Evolutionary conservation across 2,329 filamentous ascomycete species (phyloP), one percentile per base, ranked within the genome.

Genomic region (Diaporthe sp.): DNA sequence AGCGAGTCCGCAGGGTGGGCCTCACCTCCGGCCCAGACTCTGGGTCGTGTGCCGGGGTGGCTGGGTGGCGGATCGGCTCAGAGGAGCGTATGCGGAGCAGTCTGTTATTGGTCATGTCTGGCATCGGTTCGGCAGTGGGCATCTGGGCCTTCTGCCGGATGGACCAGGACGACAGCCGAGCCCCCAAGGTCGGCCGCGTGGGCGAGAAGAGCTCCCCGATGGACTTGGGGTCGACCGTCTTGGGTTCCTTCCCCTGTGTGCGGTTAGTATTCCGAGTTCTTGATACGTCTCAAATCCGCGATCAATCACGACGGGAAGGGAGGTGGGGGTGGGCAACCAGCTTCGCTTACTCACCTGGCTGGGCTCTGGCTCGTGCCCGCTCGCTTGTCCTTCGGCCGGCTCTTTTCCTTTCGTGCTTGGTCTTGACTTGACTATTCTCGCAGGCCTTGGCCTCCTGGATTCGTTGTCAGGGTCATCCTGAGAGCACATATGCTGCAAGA

Each of bases 171-270:
- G 61, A 67, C 42, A 67, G 61, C 30, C 61, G 61, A 50, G 61
- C 10, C 45, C 61, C 22, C 30, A 67, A 28, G 19, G 28, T 67
- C 8, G 61, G 61, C 61, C 45, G 28, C 13, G 61, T 67, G 30
- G 61, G 61, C 30, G 61, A 67, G 61, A 67, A 67, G 42, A 67
- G 61, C 45, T 67, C 61, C 40, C 42, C 61, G 45, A 67, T 67
- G 61, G 61, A 67, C 61, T 67, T 67, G 28, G 61, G 35, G 42
- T 67, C 61, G 42, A 45, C 45, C 10, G 42, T 38, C 42, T 67
- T 50, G 61, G 42, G 45, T 33, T 50, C 28, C 40, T 67, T 47
- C 30, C 42, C 40, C 13, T 47, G 8, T 17, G 15, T 38, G 55
- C 30, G 25, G 61, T 67, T 28, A 67, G 42, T 25, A 50, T 35